These are phyloP conservation scores for Monilinia laxa DNA, from an alignment of 2,329 filamentous ascomycete genomes.

Conservation along the genomic window DNA sequence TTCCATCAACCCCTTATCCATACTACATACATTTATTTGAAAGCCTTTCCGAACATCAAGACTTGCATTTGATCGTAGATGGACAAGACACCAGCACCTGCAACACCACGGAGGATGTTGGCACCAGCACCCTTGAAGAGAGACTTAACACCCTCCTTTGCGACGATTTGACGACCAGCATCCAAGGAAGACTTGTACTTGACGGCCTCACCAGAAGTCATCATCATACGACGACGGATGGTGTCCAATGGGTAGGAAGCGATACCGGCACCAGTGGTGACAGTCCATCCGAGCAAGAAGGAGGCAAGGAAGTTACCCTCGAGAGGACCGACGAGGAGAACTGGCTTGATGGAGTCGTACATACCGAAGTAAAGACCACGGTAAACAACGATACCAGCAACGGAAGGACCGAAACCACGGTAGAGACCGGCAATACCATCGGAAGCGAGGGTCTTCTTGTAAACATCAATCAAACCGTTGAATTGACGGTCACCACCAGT, in stretches of 20 bases:
- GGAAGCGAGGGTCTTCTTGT: constrained; percentile 99
- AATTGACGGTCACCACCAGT: constrained; percentile 97
- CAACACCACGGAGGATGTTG: constrained; percentile 99
- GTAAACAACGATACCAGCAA: constrained; percentile 99
- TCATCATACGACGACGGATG: constrained; percentile 99
- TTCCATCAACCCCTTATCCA: constrained; percentile 17
- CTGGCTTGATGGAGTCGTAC: constrained; percentile 99
- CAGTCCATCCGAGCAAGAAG: constrained; percentile 96
- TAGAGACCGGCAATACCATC: constrained; percentile 99
- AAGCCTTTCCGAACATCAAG: constrained; percentile 99
- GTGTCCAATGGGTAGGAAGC: constrained; percentile 99
- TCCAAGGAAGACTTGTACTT: constrained; percentile 99
- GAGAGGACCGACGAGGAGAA: constrained; percentile 86
- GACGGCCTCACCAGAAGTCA: constrained; percentile 96
- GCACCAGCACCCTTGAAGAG: constrained; percentile 99
- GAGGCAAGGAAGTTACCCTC: constrained; percentile 99
- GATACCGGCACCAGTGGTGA: constrained; percentile 99
- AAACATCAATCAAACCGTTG: constrained; percentile 99
- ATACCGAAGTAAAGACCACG: constrained; percentile 99
- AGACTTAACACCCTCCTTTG: constrained; percentile 96
- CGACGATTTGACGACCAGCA: constrained; percentile 93
- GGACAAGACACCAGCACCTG: constrained; percentile 99
- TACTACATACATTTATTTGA: constrained; percentile 60
- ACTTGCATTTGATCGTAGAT: constrained; percentile 99
- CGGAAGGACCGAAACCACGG: constrained; percentile 99